Evolutionary conservation across 768 basidiomycete genomes (phyloP).

Genomic region (Leccinum ochraceum): DNA sequence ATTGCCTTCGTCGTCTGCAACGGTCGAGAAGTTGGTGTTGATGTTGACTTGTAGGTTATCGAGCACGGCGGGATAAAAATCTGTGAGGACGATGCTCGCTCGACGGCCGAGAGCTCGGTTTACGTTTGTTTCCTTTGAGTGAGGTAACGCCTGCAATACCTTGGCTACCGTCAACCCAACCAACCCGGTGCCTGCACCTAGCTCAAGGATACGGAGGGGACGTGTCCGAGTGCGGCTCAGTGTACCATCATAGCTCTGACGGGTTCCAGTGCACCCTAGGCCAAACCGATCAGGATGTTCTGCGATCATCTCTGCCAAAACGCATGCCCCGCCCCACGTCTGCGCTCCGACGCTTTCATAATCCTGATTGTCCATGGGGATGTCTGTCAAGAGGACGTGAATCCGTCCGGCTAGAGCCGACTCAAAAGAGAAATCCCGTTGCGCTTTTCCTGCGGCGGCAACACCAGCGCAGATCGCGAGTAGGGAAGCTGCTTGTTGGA

Average conservation of each 20-base stretch:
- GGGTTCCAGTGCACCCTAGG: constrained; percentile 19
- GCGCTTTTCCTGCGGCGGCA: constrained; percentile 58
- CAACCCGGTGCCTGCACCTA: constrained; percentile 60
- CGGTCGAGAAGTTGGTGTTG: constrained; percentile 33
- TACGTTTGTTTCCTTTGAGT: neutral
- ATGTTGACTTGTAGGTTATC: constrained; percentile 49
- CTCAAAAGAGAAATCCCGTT: constrained; percentile 53
- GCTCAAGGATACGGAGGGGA: constrained; percentile 46
- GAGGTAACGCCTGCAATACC: constrained; percentile 20
- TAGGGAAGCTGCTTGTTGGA: constrained; percentile 45
- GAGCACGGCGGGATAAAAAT: constrained; percentile 51
- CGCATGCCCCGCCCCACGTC: constrained; percentile 86
- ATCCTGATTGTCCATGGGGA: constrained; percentile 69
- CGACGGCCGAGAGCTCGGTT: constrained; percentile 1
- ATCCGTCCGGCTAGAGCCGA: constrained; percentile 19
- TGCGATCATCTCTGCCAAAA: constrained; percentile 74
- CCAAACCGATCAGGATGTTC: constrained; percentile 56
- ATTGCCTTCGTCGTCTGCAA: neutral
- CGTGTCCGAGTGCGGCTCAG: neutral
- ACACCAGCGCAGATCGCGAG: constrained; percentile 67
- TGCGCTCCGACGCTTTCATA: constrained; percentile 78
- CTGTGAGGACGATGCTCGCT: constrained; percentile 42
- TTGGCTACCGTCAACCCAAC: constrained; percentile 46
- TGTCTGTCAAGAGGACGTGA: constrained; percentile 58
- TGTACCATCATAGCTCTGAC: neutral